phyloP scores from a whole-genome alignment of 495 filamentous ascomycete species.

The Penicillium turbatum region DNA sequence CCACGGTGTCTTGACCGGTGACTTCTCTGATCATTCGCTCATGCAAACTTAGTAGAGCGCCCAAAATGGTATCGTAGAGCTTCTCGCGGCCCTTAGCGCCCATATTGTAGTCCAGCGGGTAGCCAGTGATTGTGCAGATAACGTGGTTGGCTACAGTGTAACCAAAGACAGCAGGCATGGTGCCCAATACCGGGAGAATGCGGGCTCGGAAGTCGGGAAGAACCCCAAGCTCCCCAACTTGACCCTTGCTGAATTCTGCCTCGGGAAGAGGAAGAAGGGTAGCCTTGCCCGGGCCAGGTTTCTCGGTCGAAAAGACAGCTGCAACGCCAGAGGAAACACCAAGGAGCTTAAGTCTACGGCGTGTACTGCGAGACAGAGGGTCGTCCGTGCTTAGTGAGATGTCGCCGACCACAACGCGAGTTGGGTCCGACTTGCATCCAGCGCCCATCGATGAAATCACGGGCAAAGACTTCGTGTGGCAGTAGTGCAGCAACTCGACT shows the following conservation, averaged over 20 bases:
- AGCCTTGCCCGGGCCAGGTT: constrained; percentile 86
- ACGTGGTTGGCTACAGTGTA: constrained; percentile 87
- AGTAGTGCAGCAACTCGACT: constrained; percentile 86
- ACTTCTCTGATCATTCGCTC: constrained; percentile 63
- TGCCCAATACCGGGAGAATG: constrained; percentile 90
- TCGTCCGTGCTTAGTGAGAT: constrained; percentile 89
- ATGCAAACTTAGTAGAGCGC: constrained; percentile 65
- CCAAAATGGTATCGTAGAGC: constrained; percentile 78
- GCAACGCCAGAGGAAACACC: constrained; percentile 84
- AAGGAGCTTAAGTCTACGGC: constrained; percentile 69
- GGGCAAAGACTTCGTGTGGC: constrained; percentile 64
- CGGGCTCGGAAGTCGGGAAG: constrained; percentile 89
- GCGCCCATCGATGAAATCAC: constrained; percentile 97
- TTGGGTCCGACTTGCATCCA: constrained; percentile 95
- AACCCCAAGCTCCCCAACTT: constrained; percentile 79
- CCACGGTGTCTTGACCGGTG: constrained; percentile 56
- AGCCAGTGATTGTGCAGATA: constrained; percentile 77
- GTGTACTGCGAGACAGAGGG: constrained; percentile 77
- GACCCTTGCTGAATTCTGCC: constrained; percentile 84
- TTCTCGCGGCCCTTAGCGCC: constrained; percentile 77
- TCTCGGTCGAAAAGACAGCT: constrained; percentile 90
- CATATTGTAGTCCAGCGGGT: constrained; percentile 77
- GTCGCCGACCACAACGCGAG: constrained; percentile 84
- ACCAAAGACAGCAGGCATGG: constrained; percentile 96
- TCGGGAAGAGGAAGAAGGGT: constrained; percentile 80